Evolutionary conservation across 2,329 filamentous ascomycete species (phyloP).

Genomic region (Alternaria sp.): DNA sequence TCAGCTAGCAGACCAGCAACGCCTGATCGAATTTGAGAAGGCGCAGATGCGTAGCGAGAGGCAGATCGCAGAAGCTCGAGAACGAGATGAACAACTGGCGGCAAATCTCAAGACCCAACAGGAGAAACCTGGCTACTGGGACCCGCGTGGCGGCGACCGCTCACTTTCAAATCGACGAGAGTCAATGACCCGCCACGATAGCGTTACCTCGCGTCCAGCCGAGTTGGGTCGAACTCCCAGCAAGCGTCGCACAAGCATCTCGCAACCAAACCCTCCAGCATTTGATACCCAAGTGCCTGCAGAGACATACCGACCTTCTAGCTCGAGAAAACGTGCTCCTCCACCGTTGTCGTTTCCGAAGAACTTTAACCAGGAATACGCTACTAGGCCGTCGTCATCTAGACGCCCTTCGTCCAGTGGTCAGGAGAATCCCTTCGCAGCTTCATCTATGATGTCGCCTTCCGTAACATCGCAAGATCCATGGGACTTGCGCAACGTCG

Average conservation of each 20-base stretch:
- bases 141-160: slow-evolving; percentile 30
- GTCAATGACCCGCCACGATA: slow-evolving; percentile 33
- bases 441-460: slow-evolving; percentile 14
- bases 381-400: slow-evolving; percentile 31
- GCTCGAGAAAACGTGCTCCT: slow-evolving; percentile 26
- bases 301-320: slow-evolving; percentile 27
- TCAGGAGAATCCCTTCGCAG: slow-evolving; percentile 32
- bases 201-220: slow-evolving; percentile 28
- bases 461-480: slow-evolving; percentile 26
- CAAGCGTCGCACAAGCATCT: slow-evolving; percentile 34
- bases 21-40: slow-evolving; percentile 32
- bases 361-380: slow-evolving; percentile 23
- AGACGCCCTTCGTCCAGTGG: slow-evolving; percentile 30
- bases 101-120: slow-evolving; percentile 33
- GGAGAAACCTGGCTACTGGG: slow-evolving; percentile 33
- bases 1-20: slow-evolving; percentile 25
- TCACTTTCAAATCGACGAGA: slow-evolving; percentile 22
- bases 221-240: slow-evolving; percentile 27
- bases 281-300: slow-evolving; percentile 21
- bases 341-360: slow-evolving; percentile 31
- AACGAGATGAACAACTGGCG: slow-evolving; percentile 36
- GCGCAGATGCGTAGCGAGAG: slow-evolving; percentile 36
- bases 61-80: slow-evolving; percentile 31
- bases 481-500: slow-evolving; percentile 38
- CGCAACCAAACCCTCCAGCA: slow-evolving; percentile 32